phyloP scores from a whole-genome alignment of 768 basidiomycete genomes.

The Pulveroboletus sp. region DNA sequence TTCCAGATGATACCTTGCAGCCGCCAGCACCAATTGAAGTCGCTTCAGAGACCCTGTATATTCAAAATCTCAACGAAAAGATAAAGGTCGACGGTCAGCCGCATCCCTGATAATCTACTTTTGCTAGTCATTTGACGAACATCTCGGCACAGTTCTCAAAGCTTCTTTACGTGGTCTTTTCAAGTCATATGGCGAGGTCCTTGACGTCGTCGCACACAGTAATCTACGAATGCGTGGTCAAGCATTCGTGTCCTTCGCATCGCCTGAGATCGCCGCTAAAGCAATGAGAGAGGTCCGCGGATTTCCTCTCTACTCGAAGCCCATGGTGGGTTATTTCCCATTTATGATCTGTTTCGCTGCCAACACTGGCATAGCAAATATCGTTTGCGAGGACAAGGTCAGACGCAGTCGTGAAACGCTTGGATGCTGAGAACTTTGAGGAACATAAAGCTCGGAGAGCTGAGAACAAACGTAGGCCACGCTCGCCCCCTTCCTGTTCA shows the following conservation, averaged over 20 bases:
- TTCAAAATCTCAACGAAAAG: constrained; percentile 96
- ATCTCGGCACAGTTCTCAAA: constrained; percentile 68
- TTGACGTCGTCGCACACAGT: constrained; percentile 92
- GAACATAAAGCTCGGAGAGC: constrained; percentile 70
- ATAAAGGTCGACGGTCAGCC: constrained; percentile 76
- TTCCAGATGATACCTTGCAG: constrained; percentile 13
- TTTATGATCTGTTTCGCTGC: neutral
- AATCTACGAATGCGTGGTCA: constrained; percentile 98
- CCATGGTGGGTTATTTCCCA: constrained; percentile 66
- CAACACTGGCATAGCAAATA: constrained; percentile 70
- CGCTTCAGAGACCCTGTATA: constrained; percentile 85
- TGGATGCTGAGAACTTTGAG: constrained; percentile 67
- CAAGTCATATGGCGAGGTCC: constrained; percentile 88
- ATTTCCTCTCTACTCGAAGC: constrained; percentile 94
- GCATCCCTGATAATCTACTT: constrained; percentile 3
- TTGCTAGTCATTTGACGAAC: constrained; percentile 7
- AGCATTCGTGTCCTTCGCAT: constrained; percentile 92
- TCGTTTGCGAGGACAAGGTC: constrained; percentile 87
- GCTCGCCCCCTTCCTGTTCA: neutral
- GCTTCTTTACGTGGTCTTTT: constrained; percentile 85
- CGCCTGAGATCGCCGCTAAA: constrained; percentile 77
- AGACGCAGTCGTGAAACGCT: constrained; percentile 81
- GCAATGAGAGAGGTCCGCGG: constrained; percentile 91
- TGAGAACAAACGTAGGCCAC: constrained; percentile 78
- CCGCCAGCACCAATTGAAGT: constrained; percentile 39